phyloP scores from a whole-genome alignment of 805 yeast species.

The Suhomyces vadensis region DNA sequence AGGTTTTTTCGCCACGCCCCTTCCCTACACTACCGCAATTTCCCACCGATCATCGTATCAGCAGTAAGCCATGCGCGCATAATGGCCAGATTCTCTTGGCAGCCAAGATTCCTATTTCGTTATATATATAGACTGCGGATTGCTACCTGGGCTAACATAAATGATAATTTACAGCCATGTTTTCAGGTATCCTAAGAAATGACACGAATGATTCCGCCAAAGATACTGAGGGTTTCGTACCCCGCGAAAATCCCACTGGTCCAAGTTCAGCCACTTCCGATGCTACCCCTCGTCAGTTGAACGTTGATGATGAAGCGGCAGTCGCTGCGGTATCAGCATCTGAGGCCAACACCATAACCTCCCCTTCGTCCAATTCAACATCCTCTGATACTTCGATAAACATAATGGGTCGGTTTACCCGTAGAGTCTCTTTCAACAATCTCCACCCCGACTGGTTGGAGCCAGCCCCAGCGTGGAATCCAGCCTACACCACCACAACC shows the following conservation, averaged over 20 bases:
- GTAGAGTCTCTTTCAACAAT: conserved; percentile 49
- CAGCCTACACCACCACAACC: conserved; percentile 1
- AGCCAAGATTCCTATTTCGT: not conserved
- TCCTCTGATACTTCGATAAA: not conserved
- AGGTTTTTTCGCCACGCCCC: not conserved
- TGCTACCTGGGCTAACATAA: not conserved
- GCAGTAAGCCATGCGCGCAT: not conserved
- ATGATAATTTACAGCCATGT: not conserved
- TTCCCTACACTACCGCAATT: not conserved
- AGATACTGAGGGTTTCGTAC: too few species aligned
- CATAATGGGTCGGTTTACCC: conserved; percentile 17
- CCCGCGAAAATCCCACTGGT: not conserved
- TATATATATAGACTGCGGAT: not conserved
- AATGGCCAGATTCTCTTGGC: conserved; percentile 1
- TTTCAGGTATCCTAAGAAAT: not conserved
- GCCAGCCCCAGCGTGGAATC: conserved; percentile 4
- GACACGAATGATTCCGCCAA: too few species aligned
- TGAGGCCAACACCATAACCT: not conserved
- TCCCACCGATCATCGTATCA: conserved; percentile 2
- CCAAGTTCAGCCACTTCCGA: conserved; percentile 2
- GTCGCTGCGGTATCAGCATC: not conserved
- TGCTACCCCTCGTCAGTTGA: conserved; percentile 1
- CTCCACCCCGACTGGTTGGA: conserved; percentile 27
- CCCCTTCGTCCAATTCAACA: not conserved
- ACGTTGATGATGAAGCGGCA: not conserved